Evolutionary conservation across 208 protist genomes (phyloP).

Genomic region (Polymyxa betae): DNA sequence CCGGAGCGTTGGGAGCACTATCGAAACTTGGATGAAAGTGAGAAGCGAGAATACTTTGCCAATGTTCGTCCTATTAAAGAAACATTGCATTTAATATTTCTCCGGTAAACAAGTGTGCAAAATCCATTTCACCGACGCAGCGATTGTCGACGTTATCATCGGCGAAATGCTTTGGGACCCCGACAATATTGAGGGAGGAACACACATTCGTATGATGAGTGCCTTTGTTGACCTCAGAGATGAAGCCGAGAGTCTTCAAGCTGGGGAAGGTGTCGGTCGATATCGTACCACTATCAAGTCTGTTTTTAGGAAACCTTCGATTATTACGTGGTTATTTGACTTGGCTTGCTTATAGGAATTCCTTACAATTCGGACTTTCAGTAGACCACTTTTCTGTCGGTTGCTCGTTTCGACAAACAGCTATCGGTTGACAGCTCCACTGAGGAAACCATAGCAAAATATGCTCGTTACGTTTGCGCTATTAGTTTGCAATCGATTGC

Average conservation of each 20-base stretch:
- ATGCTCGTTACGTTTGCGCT: neutral
- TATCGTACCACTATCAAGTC: too few species aligned
- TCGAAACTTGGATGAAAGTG: neutral
- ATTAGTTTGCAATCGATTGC: neutral
- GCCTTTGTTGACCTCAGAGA: neutral
- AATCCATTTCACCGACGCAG: neutral
- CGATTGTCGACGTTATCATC: neutral
- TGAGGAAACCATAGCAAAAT: neutral
- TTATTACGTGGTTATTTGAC: neutral
- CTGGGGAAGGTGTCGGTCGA: neutral
- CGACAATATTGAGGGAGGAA: neutral
- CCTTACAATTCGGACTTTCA: neutral
- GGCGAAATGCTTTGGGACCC: neutral
- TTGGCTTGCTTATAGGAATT: neutral
- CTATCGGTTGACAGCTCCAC: neutral
- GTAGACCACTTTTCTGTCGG: neutral
- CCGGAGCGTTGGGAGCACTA: neutral
- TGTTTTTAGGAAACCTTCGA: too few species aligned
- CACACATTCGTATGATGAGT: neutral
- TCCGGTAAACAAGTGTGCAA: neutral
- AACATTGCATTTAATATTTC: neutral
- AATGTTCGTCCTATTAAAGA: neutral
- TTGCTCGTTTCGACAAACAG: neutral
- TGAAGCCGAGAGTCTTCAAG: neutral
- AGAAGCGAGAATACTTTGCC: neutral